Base-by-base conservation (phyloP, 345 rosid species). In the Excoecaria agallocha region DNA sequence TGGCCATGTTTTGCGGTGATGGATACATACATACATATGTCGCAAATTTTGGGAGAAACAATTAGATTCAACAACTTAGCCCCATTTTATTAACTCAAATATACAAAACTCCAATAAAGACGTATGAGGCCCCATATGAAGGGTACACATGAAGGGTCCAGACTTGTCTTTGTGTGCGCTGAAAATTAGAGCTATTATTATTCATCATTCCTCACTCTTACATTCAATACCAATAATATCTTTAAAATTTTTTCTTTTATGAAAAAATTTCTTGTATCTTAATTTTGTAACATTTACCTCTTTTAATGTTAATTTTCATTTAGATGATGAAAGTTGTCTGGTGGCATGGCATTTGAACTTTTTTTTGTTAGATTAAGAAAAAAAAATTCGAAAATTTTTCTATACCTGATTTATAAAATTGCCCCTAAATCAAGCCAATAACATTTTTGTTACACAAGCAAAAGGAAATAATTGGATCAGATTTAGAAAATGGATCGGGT, bases 1-100 rank as follows among this genome's bases (percentile, higher is more conserved):
- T 16, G 54, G 22, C 62, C 20, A 48, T 15, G 15, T 68, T 68
- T 48, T 2, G 5, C 39, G 38, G 56, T 59, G 8, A 17, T 25
- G 17, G 16, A 54, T 5, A 19, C n/a, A 50, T 13, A 13, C 30
- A 30, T 37, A 30, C 8, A n/a, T 49, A 54, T 69, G 48, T 69
- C 43, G 54, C 65, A 15, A 17, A 57, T 20, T 16, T 48, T 63
- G 46, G 15, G 20, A 63, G 59, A 50, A 38, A 51, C 6, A 35
- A 16, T 9, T 30, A 71, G 58, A 30, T 16, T 30, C 48, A 30
- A 63, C 49, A 16, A 50, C 19, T 64, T 49, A 38, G 69, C 51
- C 76, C 50, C 9, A 3, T 73, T 63, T 13, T 51, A 73, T 51
- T 51, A 12, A 63, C 57, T 39, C 58, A 73, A 15, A 24, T 15